phyloP scores from a whole-genome alignment of 139 green algal species.

The Picochlorum sp. region DNA sequence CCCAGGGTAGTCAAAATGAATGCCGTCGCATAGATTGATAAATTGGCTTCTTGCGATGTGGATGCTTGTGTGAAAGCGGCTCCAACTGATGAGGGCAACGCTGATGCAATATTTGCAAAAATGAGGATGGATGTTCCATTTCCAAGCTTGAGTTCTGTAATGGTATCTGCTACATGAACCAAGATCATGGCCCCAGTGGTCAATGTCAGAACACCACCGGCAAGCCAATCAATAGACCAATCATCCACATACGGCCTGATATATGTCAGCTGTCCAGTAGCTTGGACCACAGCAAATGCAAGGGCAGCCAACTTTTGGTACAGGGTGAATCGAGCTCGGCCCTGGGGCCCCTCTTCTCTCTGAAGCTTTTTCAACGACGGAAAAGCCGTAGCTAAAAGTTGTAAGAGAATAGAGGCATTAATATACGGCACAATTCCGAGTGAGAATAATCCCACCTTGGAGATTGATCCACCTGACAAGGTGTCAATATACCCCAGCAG shows the following conservation, averaged over 20 bases:
- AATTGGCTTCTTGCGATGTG: slow-evolving; percentile 30
- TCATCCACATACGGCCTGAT: slow-evolving; percentile 83
- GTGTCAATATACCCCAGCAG: slow-evolving; percentile 93
- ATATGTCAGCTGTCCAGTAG: slow-evolving; percentile 82
- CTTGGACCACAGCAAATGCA: slow-evolving; percentile 79
- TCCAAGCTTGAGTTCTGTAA: slow-evolving; percentile 92
- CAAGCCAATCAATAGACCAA: slow-evolving; percentile 72
- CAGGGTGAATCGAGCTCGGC: slow-evolving; percentile 75
- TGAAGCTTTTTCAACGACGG: slow-evolving; percentile 90
- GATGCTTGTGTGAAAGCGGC: slow-evolving; percentile 34
- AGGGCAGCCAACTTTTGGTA: slow-evolving; percentile 85
- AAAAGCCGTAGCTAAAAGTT: slow-evolving; percentile 83
- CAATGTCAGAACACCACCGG: slow-evolving; percentile 52
- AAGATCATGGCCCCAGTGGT: slow-evolving; percentile 80
- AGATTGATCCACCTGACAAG: slow-evolving; percentile 71
- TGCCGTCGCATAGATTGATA: slow-evolving; percentile 66
- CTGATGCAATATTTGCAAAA: slow-evolving; percentile 92
- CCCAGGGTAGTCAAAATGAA: slow-evolving; percentile 90
- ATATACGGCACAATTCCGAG: slow-evolving; percentile 99
- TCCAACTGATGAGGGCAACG: slow-evolving; percentile 72
- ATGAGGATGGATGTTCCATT: slow-evolving; percentile 98
- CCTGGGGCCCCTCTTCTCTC: slow-evolving; percentile 84
- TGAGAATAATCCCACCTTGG: slow-evolving; percentile 87
- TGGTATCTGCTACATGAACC: slow-evolving; percentile 74
- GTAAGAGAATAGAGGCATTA: slow-evolving; percentile 92